Evolutionary conservation across 352 stramenopile species (phyloP), one percentile per base, ranked within the genome.

Genomic region (Peronosclerospora sorghi): DNA sequence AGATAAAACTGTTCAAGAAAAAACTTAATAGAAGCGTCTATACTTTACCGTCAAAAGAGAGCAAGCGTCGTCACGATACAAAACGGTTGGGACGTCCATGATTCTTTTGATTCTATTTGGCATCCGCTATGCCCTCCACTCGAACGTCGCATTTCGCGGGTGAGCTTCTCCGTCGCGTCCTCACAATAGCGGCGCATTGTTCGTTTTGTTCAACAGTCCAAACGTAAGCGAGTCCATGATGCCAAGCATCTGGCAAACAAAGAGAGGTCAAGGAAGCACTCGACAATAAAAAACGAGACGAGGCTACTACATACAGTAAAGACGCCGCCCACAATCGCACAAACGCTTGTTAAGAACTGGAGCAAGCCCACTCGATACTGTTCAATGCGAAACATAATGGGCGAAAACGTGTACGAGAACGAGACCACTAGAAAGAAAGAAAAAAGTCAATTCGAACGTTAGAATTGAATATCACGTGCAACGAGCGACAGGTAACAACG

Each of bases 341-440:
- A 96, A 40, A 95, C 70, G 52, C 80, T 94, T 2, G 88, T 97
- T 19, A 97, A 67, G 64, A 97, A 96, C 47, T 88, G 67, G 2
- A 88, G 49, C 14, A 94, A 81, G 23, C 86, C 87, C 76, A 73
- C 86, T 61, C 70, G 75, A 54, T 86, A 90, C 54, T 97, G 84
- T 52, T 98, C 89, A 56, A 98, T 96, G 64, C 45, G 95, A 48
- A 85, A 95, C 89, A 85, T 97, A 55, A 99, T 86, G 4, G 96
- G 85, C 28, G 83, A 97, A 37, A 98, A 94, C 48, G 97, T 87
- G 75, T 98, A 98, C 51, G 90, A 83, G 53, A 99, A 96, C 41
- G 96, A 97, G 9, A 99, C 85, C 54, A 96, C 94, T 64, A 77
- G 71, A 38, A 44, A 52, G 51, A 36, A 24, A 43, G 32, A 12